A percentile compares a stretch with the other conserved stretches of the same genome.
Conservation (phyloP, 768 basidiomycete species). For the Xerocomellus chrysenteron region DNA sequence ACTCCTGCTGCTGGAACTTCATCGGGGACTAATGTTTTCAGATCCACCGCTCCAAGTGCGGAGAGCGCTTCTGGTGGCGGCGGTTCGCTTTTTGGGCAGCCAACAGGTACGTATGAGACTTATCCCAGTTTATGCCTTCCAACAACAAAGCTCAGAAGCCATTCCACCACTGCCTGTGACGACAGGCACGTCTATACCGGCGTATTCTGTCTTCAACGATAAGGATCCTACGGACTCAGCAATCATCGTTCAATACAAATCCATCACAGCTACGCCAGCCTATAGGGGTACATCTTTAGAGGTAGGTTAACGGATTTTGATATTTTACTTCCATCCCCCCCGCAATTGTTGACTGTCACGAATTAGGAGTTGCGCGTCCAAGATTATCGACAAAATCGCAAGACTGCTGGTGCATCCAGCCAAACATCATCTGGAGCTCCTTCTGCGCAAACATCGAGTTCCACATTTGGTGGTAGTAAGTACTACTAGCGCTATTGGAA, state of each 20-base stretch:
- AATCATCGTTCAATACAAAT: slow-evolving; percentile 67
- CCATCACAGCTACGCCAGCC: slow-evolving; percentile 77
- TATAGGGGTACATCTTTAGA: slow-evolving; percentile 77
- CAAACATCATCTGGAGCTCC: slow-evolving; percentile 35
- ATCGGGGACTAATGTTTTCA: slow-evolving; percentile 35
- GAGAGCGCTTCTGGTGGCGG: slow-evolving; percentile 39
- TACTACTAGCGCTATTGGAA: slow-evolving; percentile 16
- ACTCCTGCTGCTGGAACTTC: slow-evolving; percentile 26
- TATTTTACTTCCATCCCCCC: slow-evolving; percentile 1
- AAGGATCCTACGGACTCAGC: slow-evolving; percentile 54
- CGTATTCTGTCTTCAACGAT: slow-evolving; percentile 56
- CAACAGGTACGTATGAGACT: slow-evolving; percentile 28
- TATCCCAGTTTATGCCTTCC: slow-evolving; percentile 7
- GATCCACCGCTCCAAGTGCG: slow-evolving; percentile 30
- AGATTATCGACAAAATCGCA: slow-evolving; percentile 74
- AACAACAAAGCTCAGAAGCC: slow-evolving; percentile 33
- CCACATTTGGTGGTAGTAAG: slow-evolving; percentile 24
- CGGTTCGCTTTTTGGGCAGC: slow-evolving; percentile 44
- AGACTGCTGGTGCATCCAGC: slow-evolving; percentile 63
- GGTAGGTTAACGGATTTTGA: slow-evolving; percentile 37
- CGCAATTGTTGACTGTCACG: neutral
- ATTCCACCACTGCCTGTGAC: slow-evolving; percentile 49
- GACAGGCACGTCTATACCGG: slow-evolving; percentile 65
- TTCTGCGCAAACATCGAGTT: slow-evolving; percentile 17
- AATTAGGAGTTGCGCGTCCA: slow-evolving; percentile 67